These are phyloP conservation scores for Byssochlamys sp. DNA, from an alignment of 2,329 filamentous ascomycete species.

Conservation along the genomic window DNA sequence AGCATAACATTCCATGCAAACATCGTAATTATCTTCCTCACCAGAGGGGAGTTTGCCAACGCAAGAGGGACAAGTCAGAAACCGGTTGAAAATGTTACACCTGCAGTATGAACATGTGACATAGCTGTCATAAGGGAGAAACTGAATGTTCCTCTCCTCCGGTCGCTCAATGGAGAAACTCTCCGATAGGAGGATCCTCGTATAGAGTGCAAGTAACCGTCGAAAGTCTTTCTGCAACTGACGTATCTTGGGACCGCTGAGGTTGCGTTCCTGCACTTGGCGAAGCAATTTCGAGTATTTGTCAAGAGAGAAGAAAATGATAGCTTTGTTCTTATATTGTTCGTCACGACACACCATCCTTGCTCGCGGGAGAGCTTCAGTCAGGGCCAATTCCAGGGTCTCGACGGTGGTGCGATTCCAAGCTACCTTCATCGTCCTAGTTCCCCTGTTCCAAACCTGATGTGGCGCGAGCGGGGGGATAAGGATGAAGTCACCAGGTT, in stretches of 20 bases:
- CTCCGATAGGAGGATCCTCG: slow-evolving; percentile 71
- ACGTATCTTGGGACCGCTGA: slow-evolving; percentile 45
- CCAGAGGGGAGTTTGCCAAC: slow-evolving; percentile 56
- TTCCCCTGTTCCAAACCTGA: slow-evolving; percentile 96
- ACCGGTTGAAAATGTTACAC: slow-evolving; percentile 93
- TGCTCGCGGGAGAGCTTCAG: slow-evolving; percentile 79
- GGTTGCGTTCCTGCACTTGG: slow-evolving; percentile 46
- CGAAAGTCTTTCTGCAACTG: slow-evolving; percentile 77
- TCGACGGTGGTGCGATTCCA: slow-evolving; percentile 95
- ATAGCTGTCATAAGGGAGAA: slow-evolving; percentile 74
- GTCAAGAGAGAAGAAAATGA: slow-evolving; percentile 74
- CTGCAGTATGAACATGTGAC: slow-evolving; percentile 93
- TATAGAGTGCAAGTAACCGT: slow-evolving; percentile 66
- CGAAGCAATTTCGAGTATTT: slow-evolving; percentile 59
- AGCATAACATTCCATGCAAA: slow-evolving; percentile 97
- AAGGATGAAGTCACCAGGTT: slow-evolving; percentile 80
- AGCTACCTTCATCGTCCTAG: slow-evolving; percentile 89
- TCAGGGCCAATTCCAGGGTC: slow-evolving; percentile 74
- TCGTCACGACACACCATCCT: slow-evolving; percentile 90
- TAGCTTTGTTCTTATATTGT: slow-evolving; percentile 97
- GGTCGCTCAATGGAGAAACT: slow-evolving; percentile 60
- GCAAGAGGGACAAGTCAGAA: slow-evolving; percentile 83
- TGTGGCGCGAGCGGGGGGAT: slow-evolving; percentile 88
- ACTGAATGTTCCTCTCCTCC: slow-evolving; percentile 62
- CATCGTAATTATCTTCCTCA: slow-evolving; percentile 78